These are phyloP conservation scores for Hypoxylon sp. DNA, from an alignment of 2,329 filamentous ascomycete species.

Conservation along the genomic window DNA sequence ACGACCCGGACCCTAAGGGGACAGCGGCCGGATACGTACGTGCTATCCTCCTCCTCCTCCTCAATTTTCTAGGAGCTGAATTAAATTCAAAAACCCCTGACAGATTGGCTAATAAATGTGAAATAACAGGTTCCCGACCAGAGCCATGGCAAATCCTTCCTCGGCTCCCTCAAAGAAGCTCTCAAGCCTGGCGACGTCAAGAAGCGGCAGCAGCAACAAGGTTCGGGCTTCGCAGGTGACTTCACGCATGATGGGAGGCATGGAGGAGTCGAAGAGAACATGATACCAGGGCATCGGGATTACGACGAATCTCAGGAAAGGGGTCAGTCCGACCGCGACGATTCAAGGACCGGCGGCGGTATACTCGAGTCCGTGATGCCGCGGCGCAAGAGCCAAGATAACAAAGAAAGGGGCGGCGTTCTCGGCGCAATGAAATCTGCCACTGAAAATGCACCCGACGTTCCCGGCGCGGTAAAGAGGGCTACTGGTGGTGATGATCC, in stretches of 20 bases:
- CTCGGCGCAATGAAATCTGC: constrained; percentile 26
- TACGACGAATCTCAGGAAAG: constrained; percentile 34
- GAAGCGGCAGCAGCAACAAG: constrained; percentile 23
- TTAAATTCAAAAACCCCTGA: no score
- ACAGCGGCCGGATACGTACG: constrained; percentile 41
- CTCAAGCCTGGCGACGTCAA: constrained; percentile 38
- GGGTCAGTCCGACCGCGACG: constrained; percentile 21
- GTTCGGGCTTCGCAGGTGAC: constrained; percentile 22
- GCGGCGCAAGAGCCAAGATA: constrained; percentile 13
- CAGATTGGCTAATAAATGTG: constrained; percentile 1
- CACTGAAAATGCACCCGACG: constrained; percentile 6
- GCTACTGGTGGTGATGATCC: constrained; percentile 8
- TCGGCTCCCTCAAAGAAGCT: constrained; percentile 40
- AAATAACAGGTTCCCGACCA: constrained; percentile 23
- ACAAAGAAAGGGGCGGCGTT: constrained; percentile 27
- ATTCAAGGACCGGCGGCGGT: constrained; percentile 11
- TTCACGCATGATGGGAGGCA: constrained; percentile 35
- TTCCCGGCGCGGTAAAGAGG: constrained; percentile 19
- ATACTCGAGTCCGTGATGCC: constrained; percentile 31
- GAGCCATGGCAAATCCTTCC: constrained; percentile 29
- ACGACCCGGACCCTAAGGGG: constrained; percentile 42
- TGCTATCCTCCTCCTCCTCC: neutral
- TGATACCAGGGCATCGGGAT: constrained; percentile 34
- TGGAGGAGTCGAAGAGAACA: constrained; percentile 38
- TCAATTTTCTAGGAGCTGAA: no score